Evolutionary conservation across 2,329 filamentous ascomycete genomes (phyloP), one percentile per base, ranked within the genome.

Genomic region (Fusarium temperatum): DNA sequence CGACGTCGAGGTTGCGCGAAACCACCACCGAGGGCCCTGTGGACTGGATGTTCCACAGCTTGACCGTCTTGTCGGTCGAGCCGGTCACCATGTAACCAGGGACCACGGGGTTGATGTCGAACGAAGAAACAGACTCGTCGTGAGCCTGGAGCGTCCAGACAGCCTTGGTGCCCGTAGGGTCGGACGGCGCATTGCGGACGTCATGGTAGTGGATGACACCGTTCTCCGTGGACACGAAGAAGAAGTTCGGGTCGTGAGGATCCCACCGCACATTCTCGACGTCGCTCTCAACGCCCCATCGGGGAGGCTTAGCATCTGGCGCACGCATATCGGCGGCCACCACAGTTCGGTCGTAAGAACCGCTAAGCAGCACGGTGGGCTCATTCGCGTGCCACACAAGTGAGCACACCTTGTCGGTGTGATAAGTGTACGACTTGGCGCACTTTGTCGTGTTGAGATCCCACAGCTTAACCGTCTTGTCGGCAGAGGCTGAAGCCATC

Each of bases 391-490:
- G 94, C 96, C 97, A 99, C 75, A 96, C 93, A 64, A 99, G 86
- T 28, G 96, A 94, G 88, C 95, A 99, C 75, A 98, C 95, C 86
- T 99, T 99, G 87, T 98, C 96, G 41, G 94, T 97, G 85, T 99
- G 96, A 84, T 97, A 94, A 22, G 90, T 89, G 87, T 99, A 99
- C 50, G 95, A 98, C 85, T 98, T 96, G 78, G 96, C 96, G 83
- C 95, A 98, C 83, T 92, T 95, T 70, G 93, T 89, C 7, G 94
- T 98, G 85, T 95, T 94, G 72, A 99, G 87, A 82, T 99, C 96
- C 96, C 96, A 99, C 26, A 99, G 89, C 87, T 99, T 99, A 80
- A 98, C 92, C 6, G 96, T 99, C 85, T 95, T 95, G 85, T 99
- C 96, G 26, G 96, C 96, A 3, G 96, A 99, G 5, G 94, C 94